A percentile compares a stretch with the other conserved stretches of the same genome.
Evolutionary conservation across 75 land plant species (phyloP).

Genomic region (Cunninghamia lanceolata): DNA sequence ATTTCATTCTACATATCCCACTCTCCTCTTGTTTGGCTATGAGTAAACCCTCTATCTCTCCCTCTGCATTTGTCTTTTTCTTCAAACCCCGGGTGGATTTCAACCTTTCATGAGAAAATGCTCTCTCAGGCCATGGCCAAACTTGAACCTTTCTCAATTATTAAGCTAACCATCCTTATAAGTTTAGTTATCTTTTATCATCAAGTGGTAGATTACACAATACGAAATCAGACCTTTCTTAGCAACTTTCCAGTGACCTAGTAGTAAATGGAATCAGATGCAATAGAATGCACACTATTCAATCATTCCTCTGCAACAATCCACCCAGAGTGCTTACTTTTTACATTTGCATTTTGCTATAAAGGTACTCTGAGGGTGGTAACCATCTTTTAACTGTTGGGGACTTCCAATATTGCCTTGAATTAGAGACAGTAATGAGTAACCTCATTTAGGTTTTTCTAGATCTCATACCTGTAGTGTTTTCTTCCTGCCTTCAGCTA

Average conservation of each 20-base stretch:
- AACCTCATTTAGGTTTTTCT: background rate
- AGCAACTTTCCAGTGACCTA: background rate
- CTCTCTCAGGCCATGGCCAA: too few relatives aligned
- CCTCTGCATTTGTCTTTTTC: too few relatives aligned
- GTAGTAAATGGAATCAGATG: background rate
- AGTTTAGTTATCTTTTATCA: background rate
- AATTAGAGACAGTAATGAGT: background rate
- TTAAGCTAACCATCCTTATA: background rate
- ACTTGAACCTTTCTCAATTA: constrained; percentile 4
- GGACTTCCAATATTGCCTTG: background rate
- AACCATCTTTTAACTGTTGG: background rate
- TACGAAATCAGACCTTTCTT: background rate
- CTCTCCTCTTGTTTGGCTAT: too few relatives aligned
- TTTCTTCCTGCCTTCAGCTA: background rate
- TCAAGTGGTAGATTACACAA: background rate
- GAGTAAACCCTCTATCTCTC: too few relatives aligned
- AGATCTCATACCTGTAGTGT: background rate
- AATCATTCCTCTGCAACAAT: background rate
- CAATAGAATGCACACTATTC: background rate
- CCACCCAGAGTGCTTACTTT: background rate
- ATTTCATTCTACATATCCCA: too few relatives aligned
- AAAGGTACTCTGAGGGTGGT: background rate
- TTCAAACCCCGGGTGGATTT: too few relatives aligned
- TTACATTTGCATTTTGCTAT: background rate
- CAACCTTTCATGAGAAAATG: too few relatives aligned